Evolutionary conservation across 2,329 filamentous ascomycete species (phyloP), one percentile per base, ranked within the genome.

Genomic region (Colletotrichum cordylinicola): DNA sequence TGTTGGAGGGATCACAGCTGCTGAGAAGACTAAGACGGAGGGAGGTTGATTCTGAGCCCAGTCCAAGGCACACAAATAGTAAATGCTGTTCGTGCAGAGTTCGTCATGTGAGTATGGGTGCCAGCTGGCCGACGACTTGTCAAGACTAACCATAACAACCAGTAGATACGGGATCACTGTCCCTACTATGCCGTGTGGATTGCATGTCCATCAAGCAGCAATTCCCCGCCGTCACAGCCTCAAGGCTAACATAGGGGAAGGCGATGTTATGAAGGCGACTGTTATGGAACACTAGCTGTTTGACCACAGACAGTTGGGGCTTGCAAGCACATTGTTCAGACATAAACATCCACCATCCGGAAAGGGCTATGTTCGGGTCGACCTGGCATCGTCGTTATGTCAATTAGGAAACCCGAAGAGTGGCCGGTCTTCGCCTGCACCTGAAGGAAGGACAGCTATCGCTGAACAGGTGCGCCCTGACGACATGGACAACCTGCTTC

Each of bases 1-100:
- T n/a, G 64, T 76, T 1, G 74, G 74, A 8, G 74, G 70, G 0
- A 76, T 76, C 7, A 37, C 21, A 13, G 70, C 70, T n/a, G 60
- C 74, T 1, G 70, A 68, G 8, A 66, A 75, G 33, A 18, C 58
- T 4, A 68, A 69, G 10, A 43, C 21, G 12, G 21, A 37, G n/a
- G 21, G 18, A 9, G n/a, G 8, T 1, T 58, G 48, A 68, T 61
- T 35, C 10, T 12, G n/a, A 8, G 39, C 29, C n/a, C 31, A 21
- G 4, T 31, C 15, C 5, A 43, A 66, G n/a, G n/a, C n/a, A 21
- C 6, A 21, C 10, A 52, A 13, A 21, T 10, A 52, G 43, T 21
- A 2, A 21, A 52, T n/a, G 1, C 3, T 21, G 0, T 52, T 8
- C 43, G 10, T 48, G 18, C 43, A 52, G 43, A 52, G 3, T 0